Percentiles rank a stretch among this genome's conserved stretches.
phyloP scores from a whole-genome alignment of 148 eudicot genomes.

The Persicaria maculosa region DNA sequence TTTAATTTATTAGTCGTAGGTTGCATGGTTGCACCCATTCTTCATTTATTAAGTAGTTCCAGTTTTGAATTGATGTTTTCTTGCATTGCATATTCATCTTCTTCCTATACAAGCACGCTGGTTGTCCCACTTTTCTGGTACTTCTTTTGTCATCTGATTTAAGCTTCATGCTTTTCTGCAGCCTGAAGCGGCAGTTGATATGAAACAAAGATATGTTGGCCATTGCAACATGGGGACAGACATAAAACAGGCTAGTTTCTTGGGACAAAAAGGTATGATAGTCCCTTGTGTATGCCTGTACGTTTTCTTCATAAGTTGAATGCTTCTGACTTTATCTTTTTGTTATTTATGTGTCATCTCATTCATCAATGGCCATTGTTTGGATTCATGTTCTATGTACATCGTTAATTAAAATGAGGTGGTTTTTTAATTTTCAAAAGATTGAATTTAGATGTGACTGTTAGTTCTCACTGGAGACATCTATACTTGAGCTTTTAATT shows the following conservation, averaged over 20 bases:
- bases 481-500: background rate
- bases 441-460: background rate
- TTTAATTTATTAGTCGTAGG: too few relatives aligned
- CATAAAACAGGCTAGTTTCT: conserved; percentile 94
- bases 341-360: background rate
- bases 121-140: background rate
- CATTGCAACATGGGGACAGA: conserved; percentile 95
- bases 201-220: conserved; percentile 89
- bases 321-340: background rate
- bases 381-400: background rate
- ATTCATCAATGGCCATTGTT: background rate
- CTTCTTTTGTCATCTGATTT: conserved; percentile 14
- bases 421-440: background rate
- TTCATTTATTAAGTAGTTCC: background rate
- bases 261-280: conserved; percentile 78
- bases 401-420: background rate
- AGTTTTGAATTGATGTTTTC: background rate
- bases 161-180: conserved; percentile 30
- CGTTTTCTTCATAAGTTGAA: background rate
- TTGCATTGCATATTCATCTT: background rate
- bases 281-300: background rate
- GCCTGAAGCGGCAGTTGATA: conserved; percentile 72
- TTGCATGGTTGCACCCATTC: background rate
- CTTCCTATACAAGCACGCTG: background rate
- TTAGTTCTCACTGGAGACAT: background rate